phyloP scores from a whole-genome alignment of 2,329 filamentous ascomycete genomes.

The Mollisia scopiformis region DNA sequence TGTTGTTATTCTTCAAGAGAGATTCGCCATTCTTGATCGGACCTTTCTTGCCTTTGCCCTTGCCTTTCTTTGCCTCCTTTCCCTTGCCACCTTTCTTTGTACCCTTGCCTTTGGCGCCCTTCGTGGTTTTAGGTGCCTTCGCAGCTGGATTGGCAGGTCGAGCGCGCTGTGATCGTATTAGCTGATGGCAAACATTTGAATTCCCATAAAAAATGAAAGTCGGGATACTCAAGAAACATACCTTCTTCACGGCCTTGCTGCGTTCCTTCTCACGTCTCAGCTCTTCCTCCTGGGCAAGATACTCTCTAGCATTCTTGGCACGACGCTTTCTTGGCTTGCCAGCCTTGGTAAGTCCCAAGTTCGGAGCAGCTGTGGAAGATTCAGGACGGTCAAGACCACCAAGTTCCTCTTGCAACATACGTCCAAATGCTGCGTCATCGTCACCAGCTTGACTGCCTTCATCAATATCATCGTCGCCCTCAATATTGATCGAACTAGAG shows the following conservation, averaged over 20 bases:
- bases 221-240: background rate
- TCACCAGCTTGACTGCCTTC: background rate
- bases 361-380: background rate
- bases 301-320: constrained; percentile 27
- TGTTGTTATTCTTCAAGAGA: background rate
- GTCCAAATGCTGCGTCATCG: background rate
- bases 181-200: background rate
- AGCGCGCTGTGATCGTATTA: background rate
- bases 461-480: background rate
- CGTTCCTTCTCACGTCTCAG: constrained; percentile 23
- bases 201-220: background rate
- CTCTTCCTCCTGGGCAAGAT: constrained; percentile 9
- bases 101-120: constrained; percentile 4
- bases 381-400: background rate
- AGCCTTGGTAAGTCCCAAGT: constrained; percentile 14
- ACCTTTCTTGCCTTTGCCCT: constrained; percentile 10
- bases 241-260: constrained; percentile 25
- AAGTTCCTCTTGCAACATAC: constrained; percentile 21
- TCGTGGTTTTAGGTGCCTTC: background rate
- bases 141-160: background rate
- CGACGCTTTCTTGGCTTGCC: constrained; percentile 24
- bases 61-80: constrained; percentile 8
- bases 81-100: constrained; percentile 8
- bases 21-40: constrained; percentile 8
- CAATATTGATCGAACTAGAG: too few species aligned